Evolutionary conservation across 176 grass and related monocot genomes (phyloP).

Genomic region (Thalia dealbata): DNA sequence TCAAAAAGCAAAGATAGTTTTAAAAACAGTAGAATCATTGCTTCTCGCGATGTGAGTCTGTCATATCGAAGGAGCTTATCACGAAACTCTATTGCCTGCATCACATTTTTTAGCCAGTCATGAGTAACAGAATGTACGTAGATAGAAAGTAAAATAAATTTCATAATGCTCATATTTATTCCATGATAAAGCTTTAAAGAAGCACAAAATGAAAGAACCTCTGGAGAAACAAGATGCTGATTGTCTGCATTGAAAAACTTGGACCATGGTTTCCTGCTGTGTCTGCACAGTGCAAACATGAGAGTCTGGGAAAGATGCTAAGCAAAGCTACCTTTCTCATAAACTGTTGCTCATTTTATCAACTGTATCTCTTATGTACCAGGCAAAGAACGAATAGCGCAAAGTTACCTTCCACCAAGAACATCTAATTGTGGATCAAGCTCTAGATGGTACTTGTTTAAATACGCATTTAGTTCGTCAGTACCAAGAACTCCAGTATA

Average conservation of each 20-base stretch:
- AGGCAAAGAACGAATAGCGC: too few species aligned
- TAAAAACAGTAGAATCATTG: too few species aligned
- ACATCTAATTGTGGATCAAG: slow-evolving; percentile 71
- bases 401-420: slow-evolving; percentile 63
- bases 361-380: too few species aligned
- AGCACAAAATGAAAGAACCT: slow-evolving; percentile 27
- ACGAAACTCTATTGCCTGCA: slow-evolving; percentile 74
- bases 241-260: slow-evolving; percentile 64
- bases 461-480: slow-evolving; percentile 52
- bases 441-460: slow-evolving; percentile 55
- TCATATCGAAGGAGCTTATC: slow-evolving; percentile 75
- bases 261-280: slow-evolving; percentile 57
- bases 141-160: neutral
- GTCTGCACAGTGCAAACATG: slow-evolving; percentile 20
- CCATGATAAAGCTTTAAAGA: neutral
- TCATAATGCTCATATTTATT: neutral
- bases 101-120: slow-evolving; percentile 7
- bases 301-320: neutral
- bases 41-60: slow-evolving; percentile 61
- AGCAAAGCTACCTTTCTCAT: neutral
- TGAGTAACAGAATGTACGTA: too few species aligned
- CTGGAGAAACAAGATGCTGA: slow-evolving; percentile 56
- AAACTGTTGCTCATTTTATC: too few species aligned
- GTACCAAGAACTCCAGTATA: slow-evolving; percentile 40
- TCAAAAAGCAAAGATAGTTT: too few species aligned